Conservation (phyloP, 192 early-diverging fungal species). For the Podila clonocystis region DNA sequence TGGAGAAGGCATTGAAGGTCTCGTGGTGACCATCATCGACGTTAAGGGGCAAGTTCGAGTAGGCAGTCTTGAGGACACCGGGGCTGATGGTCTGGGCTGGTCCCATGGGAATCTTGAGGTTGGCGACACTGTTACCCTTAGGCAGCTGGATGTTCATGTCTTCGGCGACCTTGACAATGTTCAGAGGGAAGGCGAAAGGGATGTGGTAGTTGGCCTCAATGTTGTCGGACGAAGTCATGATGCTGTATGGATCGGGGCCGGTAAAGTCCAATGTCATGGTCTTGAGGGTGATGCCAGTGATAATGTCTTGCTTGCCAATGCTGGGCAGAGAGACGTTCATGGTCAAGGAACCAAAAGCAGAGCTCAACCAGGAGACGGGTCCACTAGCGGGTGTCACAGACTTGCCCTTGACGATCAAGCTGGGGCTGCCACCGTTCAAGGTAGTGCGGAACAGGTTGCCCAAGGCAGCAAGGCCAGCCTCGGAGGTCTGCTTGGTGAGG, state of each 20-base stretch:
- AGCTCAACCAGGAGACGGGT: constrained; percentile 59
- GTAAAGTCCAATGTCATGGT: constrained; percentile 64
- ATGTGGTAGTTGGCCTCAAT: constrained; percentile 63
- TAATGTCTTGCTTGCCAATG: constrained; percentile 56
- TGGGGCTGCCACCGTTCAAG: constrained; percentile 56
- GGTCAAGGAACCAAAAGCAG: constrained; percentile 57
- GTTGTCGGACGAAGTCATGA: constrained; percentile 55
- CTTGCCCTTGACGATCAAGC: constrained; percentile 59
- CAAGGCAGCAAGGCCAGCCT: constrained; percentile 53
- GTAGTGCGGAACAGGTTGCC: constrained; percentile 63
- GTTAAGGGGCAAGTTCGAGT: constrained; percentile 51
- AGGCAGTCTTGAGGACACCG: constrained; percentile 59
- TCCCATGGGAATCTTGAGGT: constrained; percentile 37
- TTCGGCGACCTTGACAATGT: constrained; percentile 63
- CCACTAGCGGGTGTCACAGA: constrained; percentile 58
- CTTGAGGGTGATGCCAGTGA: constrained; percentile 64
- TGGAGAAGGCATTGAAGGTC: constrained; percentile 63
- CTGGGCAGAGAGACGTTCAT: constrained; percentile 63
- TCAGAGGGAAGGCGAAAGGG: constrained; percentile 70
- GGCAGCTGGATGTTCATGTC: constrained; percentile 59
- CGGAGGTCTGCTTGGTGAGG: constrained; percentile 59
- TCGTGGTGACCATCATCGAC: constrained; percentile 52
- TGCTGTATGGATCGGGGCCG: constrained; percentile 55
- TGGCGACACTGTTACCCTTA: constrained; percentile 39
- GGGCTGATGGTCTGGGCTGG: constrained; percentile 51